Evolutionary conservation across 2,329 filamentous ascomycete species (phyloP).

Genomic region (Thermomyces lanuginosus): DNA sequence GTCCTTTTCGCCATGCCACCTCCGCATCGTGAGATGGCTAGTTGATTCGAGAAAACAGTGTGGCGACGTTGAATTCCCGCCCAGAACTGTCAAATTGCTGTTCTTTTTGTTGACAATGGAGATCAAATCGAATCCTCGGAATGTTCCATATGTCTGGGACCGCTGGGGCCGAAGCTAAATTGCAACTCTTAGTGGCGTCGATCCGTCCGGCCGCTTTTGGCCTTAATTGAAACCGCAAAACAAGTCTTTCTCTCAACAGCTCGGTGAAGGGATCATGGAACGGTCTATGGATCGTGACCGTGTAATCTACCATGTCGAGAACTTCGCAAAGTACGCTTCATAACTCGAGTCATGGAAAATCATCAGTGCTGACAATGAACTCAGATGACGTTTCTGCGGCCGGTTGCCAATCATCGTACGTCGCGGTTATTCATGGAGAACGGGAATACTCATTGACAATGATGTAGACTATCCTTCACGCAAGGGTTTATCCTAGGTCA

Average conservation of each 20-base stretch:
- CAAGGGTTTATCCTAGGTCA: constrained; percentile 89
- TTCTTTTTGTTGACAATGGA: too few relatives aligned
- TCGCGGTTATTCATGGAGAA: neutral
- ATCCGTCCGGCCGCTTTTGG: neutral
- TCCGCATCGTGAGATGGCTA: too few relatives aligned
- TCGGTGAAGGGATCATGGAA: constrained; percentile 6
- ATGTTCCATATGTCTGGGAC: too few relatives aligned
- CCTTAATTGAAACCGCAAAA: too few relatives aligned
- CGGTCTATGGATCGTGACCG: constrained; percentile 5
- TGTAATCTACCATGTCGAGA: constrained; percentile 8
- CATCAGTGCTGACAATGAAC: constrained; percentile 1
- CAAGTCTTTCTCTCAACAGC: too few relatives aligned
- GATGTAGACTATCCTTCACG: constrained; percentile 63
- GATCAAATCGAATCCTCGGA: too few relatives aligned
- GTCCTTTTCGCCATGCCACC: constrained; percentile 2
- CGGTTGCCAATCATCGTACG: constrained; percentile 8
- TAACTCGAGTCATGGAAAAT: neutral
- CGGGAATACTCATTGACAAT: constrained; percentile 1
- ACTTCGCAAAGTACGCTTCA: constrained; percentile 7
- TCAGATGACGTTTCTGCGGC: constrained; percentile 8
- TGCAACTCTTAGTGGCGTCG: constrained; percentile 2
- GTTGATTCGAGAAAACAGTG: too few relatives aligned
- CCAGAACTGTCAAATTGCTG: too few relatives aligned
- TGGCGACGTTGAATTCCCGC: too few relatives aligned
- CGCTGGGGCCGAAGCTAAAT: too few relatives aligned